These are phyloP conservation scores for Thraustochytrium striatum DNA, from an alignment of 352 stramenopile species.

Conservation along the genomic window DNA sequence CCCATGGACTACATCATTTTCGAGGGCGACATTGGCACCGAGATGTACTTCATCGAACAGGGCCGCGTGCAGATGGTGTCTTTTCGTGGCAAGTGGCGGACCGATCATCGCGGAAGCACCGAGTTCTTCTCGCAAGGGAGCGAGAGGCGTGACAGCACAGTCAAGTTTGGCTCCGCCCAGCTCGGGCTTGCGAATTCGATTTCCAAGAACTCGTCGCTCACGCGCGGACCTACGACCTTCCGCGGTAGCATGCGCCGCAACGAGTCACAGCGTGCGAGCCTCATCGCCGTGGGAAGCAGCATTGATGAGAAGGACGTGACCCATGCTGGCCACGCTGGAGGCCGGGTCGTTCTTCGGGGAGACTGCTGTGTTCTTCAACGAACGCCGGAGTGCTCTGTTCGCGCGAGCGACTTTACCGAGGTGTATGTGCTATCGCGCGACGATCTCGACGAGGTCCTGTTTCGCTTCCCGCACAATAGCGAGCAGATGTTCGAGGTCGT, in stretches of 20 bases:
- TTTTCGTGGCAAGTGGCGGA: slow-evolving; percentile 39
- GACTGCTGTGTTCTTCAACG: slow-evolving; percentile 60
- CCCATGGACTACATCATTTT: slow-evolving; percentile 58
- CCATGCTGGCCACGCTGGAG: slow-evolving; percentile 58
- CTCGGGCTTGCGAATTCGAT: too few relatives aligned
- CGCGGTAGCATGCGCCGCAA: too few relatives aligned
- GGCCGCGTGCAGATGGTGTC: slow-evolving; percentile 56
- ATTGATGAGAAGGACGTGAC: slow-evolving; percentile 55
- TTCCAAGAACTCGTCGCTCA: too few relatives aligned
- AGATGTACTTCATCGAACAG: slow-evolving; percentile 63
- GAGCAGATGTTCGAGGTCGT: slow-evolving; percentile 57
- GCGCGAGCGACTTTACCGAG: slow-evolving; percentile 59
- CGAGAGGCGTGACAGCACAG: too few relatives aligned
- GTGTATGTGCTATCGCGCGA: slow-evolving; percentile 56
- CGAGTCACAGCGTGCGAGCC: background rate
- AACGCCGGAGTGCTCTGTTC: slow-evolving; percentile 57
- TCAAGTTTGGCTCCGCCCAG: too few relatives aligned
- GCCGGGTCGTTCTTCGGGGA: slow-evolving; percentile 60
- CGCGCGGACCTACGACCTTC: too few relatives aligned
- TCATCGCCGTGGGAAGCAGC: background rate
- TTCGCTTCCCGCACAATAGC: slow-evolving; percentile 51
- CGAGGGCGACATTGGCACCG: slow-evolving; percentile 60
- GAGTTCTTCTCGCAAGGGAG: background rate
- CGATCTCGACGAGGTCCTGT: slow-evolving; percentile 58
- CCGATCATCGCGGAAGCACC: slow-evolving; percentile 8